Base-by-base conservation (phyloP, 2,329 filamentous ascomycete genomes). In the Xylariaceae sp. region DNA sequence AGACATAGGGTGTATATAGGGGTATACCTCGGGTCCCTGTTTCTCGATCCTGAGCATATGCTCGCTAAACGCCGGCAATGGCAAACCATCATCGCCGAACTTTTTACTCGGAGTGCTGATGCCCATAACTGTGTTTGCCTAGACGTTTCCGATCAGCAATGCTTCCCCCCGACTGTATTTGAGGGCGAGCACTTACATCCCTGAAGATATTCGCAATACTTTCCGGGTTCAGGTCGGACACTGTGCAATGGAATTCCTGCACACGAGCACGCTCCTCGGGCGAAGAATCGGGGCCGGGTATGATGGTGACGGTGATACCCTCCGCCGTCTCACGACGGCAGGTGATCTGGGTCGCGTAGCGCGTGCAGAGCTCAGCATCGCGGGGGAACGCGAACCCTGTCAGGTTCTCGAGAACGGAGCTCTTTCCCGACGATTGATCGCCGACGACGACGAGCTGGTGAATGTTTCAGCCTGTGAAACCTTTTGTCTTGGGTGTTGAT, bases 351-450 rank as follows among this genome's bases (percentile, higher is more conserved):
- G 80, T 82, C 0, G 75, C 78, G 50, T 80, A 79, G 0, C 80
- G 73, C 0, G 80, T 82, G 51, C 80, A 81, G 1, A 81, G 74
- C 0, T 72, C 76, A 0, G 72, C 71, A 0, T 66, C 73, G 1
- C 77, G 73, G 3, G 80, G 79, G 45, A 82, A 80, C 0, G 75
- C 73, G 39, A 82, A 78, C 0, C 77, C 77, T 0, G 79, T 82
- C 37, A 82, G 61, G 15, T 75, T 92, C 71, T 94, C 89, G 35
- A 94, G 77, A 15, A 94, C 88, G 1, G 89, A 93, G 72, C 88
- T 91, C 78, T 95, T 95, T 68, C 90, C 90, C 49, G 89, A 91
- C 0, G 88, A 92, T 70, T 94, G 90, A 66, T 90, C 91, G 61
- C 90, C 90, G 8, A 93, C 89, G 6, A 92, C 90, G 41, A 88